A percentile compares a stretch with the other conserved stretches of the same genome.
Conservation (phyloP, 257 asterid genomes). For the Primulina eburnea region DNA sequence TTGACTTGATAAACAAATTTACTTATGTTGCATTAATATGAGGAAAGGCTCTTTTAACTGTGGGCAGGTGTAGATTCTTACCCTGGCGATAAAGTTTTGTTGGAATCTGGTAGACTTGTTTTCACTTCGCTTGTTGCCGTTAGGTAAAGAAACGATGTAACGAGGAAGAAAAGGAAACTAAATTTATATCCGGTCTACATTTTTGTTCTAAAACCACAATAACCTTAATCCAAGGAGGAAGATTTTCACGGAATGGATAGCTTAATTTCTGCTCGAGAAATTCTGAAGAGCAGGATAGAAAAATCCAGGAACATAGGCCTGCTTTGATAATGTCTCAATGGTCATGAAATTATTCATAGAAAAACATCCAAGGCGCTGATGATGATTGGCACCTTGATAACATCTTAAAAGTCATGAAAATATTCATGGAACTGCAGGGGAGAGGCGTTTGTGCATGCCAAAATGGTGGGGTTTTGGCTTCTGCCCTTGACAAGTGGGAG, state of each 20-base stretch:
- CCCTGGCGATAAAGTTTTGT: conserved; percentile 68
- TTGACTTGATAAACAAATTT: no score
- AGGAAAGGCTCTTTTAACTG: conserved; percentile 27
- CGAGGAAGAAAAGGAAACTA: conserved; percentile 1
- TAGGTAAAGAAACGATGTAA: conserved; percentile 41
- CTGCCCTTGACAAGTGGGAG: conserved; percentile 53
- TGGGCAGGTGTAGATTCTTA: conserved; percentile 48
- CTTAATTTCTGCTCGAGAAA: conserved; percentile 48
- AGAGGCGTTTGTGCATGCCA: conserved; percentile 31
- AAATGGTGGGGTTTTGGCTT: conserved; percentile 41
- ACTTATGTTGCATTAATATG: not conserved
- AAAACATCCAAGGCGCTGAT: conserved; percentile 22
- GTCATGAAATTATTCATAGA: conserved; percentile 22
- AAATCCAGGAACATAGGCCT: no score
- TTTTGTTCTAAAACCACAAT: not conserved
- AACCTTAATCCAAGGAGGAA: conserved; percentile 26
- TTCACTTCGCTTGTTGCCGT: conserved; percentile 43
- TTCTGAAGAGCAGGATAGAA: conserved; percentile 29
- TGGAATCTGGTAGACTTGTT: conserved; percentile 43
- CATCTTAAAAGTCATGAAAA: conserved; percentile 38
- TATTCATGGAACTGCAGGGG: conserved; percentile 43
- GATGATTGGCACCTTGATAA: conserved; percentile 39
- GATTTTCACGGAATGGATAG: conserved; percentile 28
- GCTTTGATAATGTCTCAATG: no score
- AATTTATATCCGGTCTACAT: not conserved